These are phyloP conservation scores for Pseudonitzschia delicatissima DNA, from an alignment of 108 stramenopile species.

Conservation along the genomic window DNA sequence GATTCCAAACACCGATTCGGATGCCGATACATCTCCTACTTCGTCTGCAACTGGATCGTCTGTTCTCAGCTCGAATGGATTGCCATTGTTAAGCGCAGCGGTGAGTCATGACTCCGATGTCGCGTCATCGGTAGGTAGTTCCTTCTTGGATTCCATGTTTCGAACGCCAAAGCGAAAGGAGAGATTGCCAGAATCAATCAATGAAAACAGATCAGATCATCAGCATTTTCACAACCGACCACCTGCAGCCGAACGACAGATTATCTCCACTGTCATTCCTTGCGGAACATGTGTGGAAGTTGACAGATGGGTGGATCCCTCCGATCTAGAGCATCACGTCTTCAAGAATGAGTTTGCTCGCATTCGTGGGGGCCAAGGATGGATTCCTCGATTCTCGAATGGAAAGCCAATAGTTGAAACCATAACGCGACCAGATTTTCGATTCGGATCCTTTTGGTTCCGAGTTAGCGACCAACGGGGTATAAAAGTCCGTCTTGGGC, in stretches of 20 bases:
- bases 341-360: slow-evolving; percentile 51
- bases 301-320: slow-evolving; percentile 41
- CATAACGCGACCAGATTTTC: slow-evolving; percentile 48
- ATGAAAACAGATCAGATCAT: slow-evolving; percentile 11
- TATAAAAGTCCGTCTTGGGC: slow-evolving; percentile 74
- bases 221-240: slow-evolving; percentile 12
- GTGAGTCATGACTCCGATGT: slow-evolving; percentile 48
- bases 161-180: slow-evolving; percentile 48
- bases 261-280: slow-evolving; percentile 38
- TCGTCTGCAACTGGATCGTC: slow-evolving; percentile 36
- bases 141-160: slow-evolving; percentile 60
- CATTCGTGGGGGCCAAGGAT: slow-evolving; percentile 74
- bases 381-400: slow-evolving; percentile 61
- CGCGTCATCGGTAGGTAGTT: slow-evolving; percentile 57
- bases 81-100: background rate
- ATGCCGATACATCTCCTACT: slow-evolving; percentile 42
- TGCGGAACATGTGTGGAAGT: slow-evolving; percentile 77
- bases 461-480: slow-evolving; percentile 57
- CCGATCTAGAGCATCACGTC: slow-evolving; percentile 4
- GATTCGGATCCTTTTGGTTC: slow-evolving; percentile 87
- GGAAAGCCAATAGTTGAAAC: slow-evolving; percentile 36
- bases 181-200: slow-evolving; percentile 16
- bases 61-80: slow-evolving; percentile 12
- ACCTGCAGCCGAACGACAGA: slow-evolving; percentile 8
- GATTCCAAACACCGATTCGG: slow-evolving; percentile 15